Base-by-base conservation (phyloP, 2,329 filamentous ascomycete genomes). In the Septoria petroselini region DNA sequence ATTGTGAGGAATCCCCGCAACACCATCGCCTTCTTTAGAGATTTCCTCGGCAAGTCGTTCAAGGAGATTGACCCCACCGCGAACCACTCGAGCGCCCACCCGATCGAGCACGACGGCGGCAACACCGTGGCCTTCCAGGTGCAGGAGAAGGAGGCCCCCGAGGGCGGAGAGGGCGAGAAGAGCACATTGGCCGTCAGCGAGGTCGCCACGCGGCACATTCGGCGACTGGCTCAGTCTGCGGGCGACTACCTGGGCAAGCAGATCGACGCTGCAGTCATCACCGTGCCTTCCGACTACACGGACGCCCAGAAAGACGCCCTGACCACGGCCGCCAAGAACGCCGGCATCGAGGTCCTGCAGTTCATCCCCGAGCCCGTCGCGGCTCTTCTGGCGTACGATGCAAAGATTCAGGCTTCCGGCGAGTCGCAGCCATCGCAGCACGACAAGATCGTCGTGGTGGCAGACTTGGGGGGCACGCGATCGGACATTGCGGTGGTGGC, bases 51-150 rank as follows among this genome's bases (percentile, higher is more conserved):
- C 63, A 88, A 95, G 80, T 86, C 76, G 58, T 96, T 95, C 81
- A 91, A 94, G 76, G 86, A 88, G 59, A 95, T 98, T 78, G 93
- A 98, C 71, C 89, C 91, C 58, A 94, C 89, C 45, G 88, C 94
- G 70, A 91, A 86, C 79, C 91, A 97, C 71, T 86, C 89, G 62
- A 94, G 90, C 49, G 88, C 91, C 50, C 93, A 96, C 73, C 91
- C 93, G 57, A 74, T 88, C 70, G 85, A 94, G 59, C 73, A 79
- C 60, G 80, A 83, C 55, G 82, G 81, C 55, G 79, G 80, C 49
- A 58, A 62, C 55, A 56, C 41, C 7, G 80, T 96, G 56, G 82
- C 85, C 53, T 97, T 98, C 76, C 82, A 81, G 53, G 82, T 97
- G 64, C 82, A 86, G 70, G 91, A 97, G 70, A 57, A 58, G 21